Percentiles rank a stretch among this genome's conserved stretches.
Conservation (phyloP, 2,329 filamentous ascomycete species). For the Clathrospora elynae region DNA sequence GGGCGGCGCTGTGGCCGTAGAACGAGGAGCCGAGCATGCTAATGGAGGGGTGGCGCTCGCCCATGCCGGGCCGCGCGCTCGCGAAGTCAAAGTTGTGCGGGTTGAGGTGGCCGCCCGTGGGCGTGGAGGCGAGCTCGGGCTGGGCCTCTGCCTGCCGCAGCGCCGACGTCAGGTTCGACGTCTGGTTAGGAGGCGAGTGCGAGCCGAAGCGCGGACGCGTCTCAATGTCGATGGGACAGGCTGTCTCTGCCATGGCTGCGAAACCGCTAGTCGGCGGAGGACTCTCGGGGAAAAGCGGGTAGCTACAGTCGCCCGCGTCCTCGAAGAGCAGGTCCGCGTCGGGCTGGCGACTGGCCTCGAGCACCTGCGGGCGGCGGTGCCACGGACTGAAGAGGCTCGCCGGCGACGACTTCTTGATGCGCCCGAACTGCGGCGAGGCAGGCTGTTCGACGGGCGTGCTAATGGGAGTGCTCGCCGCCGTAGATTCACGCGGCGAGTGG, state of each 20-base stretch:
- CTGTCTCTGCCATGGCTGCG: constrained; percentile 58
- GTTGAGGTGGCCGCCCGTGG: constrained; percentile 53
- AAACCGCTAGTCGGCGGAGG: constrained; percentile 26
- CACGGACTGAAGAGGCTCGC: constrained; percentile 50
- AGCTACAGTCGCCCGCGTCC: constrained; percentile 50
- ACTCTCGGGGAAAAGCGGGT: constrained; percentile 47
- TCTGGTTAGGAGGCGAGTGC: constrained; percentile 65
- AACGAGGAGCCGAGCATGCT: constrained; percentile 55
- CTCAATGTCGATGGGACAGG: constrained; percentile 65
- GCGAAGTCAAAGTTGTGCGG: constrained; percentile 39
- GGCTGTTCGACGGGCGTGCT: constrained; percentile 48
- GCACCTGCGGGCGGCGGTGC: constrained; percentile 51
- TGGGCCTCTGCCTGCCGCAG: constrained; percentile 56
- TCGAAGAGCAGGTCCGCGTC: constrained; percentile 49
- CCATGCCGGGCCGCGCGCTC: constrained; percentile 39
- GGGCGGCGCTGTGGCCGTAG: constrained; percentile 60
- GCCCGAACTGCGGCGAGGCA: constrained; percentile 49
- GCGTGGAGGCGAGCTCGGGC: constrained; percentile 38
- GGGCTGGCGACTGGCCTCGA: constrained; percentile 37
- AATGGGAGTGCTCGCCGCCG: constrained; percentile 59
- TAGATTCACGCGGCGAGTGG: constrained; percentile 59
- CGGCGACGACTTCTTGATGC: constrained; percentile 49
- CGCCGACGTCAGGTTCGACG: constrained; percentile 67
- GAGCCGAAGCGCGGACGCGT: constrained; percentile 60
- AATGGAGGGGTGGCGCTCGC: constrained; percentile 61